phyloP scores from a whole-genome alignment of 2,329 filamentous ascomycete species.

The Mycogone perniciosa region DNA sequence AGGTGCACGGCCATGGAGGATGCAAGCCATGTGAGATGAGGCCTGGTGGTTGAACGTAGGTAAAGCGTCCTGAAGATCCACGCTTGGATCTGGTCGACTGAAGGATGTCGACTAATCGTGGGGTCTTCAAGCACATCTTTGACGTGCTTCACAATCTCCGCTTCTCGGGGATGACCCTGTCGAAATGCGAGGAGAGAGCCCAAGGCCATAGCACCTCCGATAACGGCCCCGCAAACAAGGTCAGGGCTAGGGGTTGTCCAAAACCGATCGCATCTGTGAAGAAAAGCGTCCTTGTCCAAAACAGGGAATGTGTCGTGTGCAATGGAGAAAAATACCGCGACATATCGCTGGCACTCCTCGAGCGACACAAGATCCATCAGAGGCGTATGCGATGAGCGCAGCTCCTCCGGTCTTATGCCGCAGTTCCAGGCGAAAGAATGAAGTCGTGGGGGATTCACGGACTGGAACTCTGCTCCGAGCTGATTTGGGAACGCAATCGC shows the following conservation, averaged over 20 bases:
- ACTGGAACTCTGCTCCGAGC: slow-evolving; percentile 11
- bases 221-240: slow-evolving; percentile 11
- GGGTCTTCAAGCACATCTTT: slow-evolving; percentile 6
- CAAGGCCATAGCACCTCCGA: slow-evolving; percentile 12
- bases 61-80: slow-evolving; percentile 16
- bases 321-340: slow-evolving; percentile 10
- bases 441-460: slow-evolving; percentile 11
- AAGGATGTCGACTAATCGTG: slow-evolving; percentile 1
- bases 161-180: slow-evolving; percentile 9
- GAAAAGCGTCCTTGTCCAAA: slow-evolving; percentile 1
- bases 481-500: slow-evolving; percentile 16
- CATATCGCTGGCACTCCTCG: slow-evolving; percentile 10
- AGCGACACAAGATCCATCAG: slow-evolving; percentile 4
- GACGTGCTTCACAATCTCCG: slow-evolving; percentile 9
- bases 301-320: slow-evolving; percentile 13
- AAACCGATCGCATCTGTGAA: not conserved
- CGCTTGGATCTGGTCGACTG: slow-evolving; percentile 15
- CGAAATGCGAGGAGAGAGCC: slow-evolving; percentile 14
- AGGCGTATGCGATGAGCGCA: not conserved
- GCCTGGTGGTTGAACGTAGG: slow-evolving; percentile 14
- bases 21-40: slow-evolving; percentile 13
- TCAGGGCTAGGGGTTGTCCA: not conserved
- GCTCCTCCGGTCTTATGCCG: slow-evolving; percentile 13
- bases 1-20: slow-evolving; percentile 15
- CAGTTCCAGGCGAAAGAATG: slow-evolving; percentile 18